Percentiles rank a stretch among this genome's conserved stretches.
Conservation (phyloP, 2,329 filamentous ascomycete species). For the Fusarium annulatum region DNA sequence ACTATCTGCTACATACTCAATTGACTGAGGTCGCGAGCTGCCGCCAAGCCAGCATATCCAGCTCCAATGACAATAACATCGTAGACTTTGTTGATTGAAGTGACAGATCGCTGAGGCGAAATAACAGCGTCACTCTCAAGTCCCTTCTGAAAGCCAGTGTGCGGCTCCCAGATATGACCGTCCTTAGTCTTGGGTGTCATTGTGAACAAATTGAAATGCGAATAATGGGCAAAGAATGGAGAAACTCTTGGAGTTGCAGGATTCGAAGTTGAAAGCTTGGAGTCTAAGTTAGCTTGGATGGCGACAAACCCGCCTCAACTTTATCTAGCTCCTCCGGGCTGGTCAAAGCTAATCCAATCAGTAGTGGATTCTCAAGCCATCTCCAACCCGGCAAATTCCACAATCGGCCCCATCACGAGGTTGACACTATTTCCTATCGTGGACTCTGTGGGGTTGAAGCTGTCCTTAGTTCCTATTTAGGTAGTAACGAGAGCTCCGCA, state of each 20-base stretch:
- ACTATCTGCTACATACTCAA: accelerated
- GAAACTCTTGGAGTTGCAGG: neutral
- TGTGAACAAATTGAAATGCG: accelerated
- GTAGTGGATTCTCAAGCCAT: neutral
- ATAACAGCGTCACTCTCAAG: neutral
- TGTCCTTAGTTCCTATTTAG: neutral
- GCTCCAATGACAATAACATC: neutral
- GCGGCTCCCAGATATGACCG: neutral
- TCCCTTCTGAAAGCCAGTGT: neutral
- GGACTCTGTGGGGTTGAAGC: neutral
- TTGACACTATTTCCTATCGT: neutral
- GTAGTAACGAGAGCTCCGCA: neutral
- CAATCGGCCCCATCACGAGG: neutral
- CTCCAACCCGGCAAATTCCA: neutral
- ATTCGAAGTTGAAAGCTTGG: neutral
- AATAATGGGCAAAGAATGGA: neutral
- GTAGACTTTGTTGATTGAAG: neutral
- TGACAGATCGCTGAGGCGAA: neutral
- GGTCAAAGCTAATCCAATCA: neutral
- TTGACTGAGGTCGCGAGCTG: neutral
- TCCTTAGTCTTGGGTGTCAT: neutral
- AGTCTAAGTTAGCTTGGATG: neutral
- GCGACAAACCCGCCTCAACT: neutral
- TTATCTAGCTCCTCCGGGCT: neutral
- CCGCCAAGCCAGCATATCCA: neutral